phyloP scores from a whole-genome alignment of 306 rosid genomes.

The Rosa lucieae region DNA sequence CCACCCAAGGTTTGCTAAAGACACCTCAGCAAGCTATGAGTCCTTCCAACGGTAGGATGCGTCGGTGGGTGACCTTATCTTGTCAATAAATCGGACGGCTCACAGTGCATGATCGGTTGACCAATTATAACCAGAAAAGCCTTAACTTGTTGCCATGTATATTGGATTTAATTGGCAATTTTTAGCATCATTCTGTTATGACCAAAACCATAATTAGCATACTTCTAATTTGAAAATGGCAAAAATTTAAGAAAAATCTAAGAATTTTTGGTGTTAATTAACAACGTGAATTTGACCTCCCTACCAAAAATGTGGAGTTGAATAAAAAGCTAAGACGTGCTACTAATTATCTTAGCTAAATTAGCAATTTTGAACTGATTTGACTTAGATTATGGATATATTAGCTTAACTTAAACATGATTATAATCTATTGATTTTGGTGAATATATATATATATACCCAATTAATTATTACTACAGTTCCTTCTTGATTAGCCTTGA shows the following conservation, averaged over 20 bases:
- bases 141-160: neutral
- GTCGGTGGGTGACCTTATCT: conserved; percentile 21
- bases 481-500: neutral
- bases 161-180: neutral
- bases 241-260: neutral
- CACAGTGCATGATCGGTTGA: neutral
- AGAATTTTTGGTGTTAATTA: neutral
- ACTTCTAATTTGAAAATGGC: neutral
- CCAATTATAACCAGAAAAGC: neutral
- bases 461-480: neutral
- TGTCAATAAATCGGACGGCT: conserved; percentile 4
- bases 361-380: neutral
- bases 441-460: no score
- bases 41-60: conserved; percentile 8
- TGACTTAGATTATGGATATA: neutral
- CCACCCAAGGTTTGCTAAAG: conserved; percentile 1
- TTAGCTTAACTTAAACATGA: neutral
- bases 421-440: no score
- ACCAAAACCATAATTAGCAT: neutral
- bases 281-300: neutral
- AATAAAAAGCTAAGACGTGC: neutral
- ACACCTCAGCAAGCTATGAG: neutral
- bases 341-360: neutral
- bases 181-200: neutral
- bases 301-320: neutral